A percentile compares a stretch with the other conserved stretches of the same genome.
Evolutionary conservation across 345 rosid species (phyloP).

Genomic region (Capsella bursapastoris): DNA sequence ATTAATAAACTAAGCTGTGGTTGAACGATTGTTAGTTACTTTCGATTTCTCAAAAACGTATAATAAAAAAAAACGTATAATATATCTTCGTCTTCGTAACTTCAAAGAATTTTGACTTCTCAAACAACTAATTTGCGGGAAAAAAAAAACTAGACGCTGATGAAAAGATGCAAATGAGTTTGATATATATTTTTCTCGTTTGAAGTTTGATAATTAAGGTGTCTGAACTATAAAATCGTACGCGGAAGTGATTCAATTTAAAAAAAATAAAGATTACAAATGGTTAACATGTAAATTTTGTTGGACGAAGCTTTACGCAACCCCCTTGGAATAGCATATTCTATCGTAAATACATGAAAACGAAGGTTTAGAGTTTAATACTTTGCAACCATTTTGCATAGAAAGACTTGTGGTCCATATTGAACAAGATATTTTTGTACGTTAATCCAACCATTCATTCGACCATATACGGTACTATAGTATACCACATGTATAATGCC

Average conservation of each 20-base stretch:
- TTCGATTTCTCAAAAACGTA: too few relatives aligned
- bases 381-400: constrained; percentile 31
- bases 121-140: too few relatives aligned
- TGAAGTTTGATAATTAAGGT: neutral
- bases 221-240: neutral
- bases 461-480: neutral
- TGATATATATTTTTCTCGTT: neutral
- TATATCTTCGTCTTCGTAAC: too few relatives aligned
- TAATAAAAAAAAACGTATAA: too few relatives aligned
- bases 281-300: constrained; percentile 1
- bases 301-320: constrained; percentile 38
- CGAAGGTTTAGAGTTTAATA: constrained; percentile 19
- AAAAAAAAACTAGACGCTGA: neutral
- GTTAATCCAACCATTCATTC: constrained; percentile 22
- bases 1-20: too few relatives aligned
- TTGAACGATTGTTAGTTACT: too few relatives aligned
- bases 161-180: neutral
- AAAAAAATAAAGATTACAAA: too few relatives aligned
- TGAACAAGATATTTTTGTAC: constrained; percentile 1
- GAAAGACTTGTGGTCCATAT: constrained; percentile 32
- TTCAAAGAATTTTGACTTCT: too few relatives aligned
- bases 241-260: neutral
- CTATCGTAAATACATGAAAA: constrained; percentile 39
- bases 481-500: constrained; percentile 7
- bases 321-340: constrained; percentile 27